Base-by-base conservation (phyloP, 495 filamentous ascomycete species). In the Penicillium chermesinum region DNA sequence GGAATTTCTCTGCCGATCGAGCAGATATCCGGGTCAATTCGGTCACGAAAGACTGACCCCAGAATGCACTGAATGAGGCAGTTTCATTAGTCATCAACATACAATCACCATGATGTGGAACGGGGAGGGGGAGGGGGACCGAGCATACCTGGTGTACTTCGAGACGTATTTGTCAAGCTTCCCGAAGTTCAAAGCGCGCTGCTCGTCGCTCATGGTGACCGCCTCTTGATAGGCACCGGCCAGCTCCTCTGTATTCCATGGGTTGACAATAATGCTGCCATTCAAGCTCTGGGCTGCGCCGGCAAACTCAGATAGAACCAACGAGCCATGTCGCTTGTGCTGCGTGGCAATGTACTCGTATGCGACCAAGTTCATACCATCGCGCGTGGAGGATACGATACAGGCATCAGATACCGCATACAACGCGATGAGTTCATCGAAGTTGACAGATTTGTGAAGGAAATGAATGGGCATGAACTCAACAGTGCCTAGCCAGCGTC, bases 381-480 rank as follows among this genome's bases (percentile, higher is more conserved):
- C 91, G n/a, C 93, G 81, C 5, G 93, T 96, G 2, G 91, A 96
- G 19, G 87, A 91, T 36, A 97, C 91, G 15, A 97, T 80, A 63
- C 91, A 97, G 20, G 88, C 89, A 63, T 96, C 93, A 7, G 88
- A 93, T 16, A 95, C 85, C 14, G 91, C 88, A 55, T 97, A 97
- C 2, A 97, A 77, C 0, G 91, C 91, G 41, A 93, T 87, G 15
- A 97, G 79, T 66, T 97, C 91, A 53, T 95, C 87, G 54, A 95
- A 95, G 35, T 82, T 76, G 62, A 96, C 88, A 3, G 87, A 91
- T 64, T 96, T 91, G 73, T 97, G 91, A 58, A 97, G 81, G 72
- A 95, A 97, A 66, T 96, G 93, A 57, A 97, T 96, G 0, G 91
- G 91, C 85, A 91, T 94, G 69, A 95, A 96, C 64, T 97, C 93